Evolutionary conservation across 1,284 basidiomycete species (phyloP), one percentile per base, ranked within the genome.

Genomic region (Trichosporon ovoides): DNA sequence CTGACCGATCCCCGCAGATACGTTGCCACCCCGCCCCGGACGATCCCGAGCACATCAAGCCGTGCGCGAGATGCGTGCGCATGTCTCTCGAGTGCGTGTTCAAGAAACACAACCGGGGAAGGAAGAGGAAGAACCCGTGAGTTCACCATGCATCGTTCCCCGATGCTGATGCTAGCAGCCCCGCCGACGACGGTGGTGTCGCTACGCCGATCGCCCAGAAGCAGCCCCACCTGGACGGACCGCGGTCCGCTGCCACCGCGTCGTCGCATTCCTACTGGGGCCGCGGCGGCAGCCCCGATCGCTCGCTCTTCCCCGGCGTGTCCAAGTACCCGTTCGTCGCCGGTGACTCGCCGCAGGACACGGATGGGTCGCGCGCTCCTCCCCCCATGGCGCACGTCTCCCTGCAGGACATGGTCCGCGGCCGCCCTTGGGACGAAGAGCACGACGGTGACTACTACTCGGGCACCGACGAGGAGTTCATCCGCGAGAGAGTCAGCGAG

Each of bases 11-110:
- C 43, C n/a, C 28, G 7, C 46, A 70, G 68, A 70, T 70, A 19
- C 67, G 68, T 56, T 70, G 68, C 59, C 67, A 68, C 51, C 68
- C 68, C 16, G 63, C 65, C 16, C 58, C 65, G 19, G 66, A 70
- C 31, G 67, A 68, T 52, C 66, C 68, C n/a, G 60, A 66, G 2
- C 68, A 70, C 48, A 43, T 61, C 13, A 63, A 66, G 38, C 65
- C 66, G 10, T 70, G 68, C 49, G 63, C 62, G 11, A 57, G 68
- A 14, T 70, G 68, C 38, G 62, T 64, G 35, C 62, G 66, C 33
- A 70, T 67, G 66, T 61, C 61, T 6, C 61, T 70, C 13, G 56
- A 56, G 14, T 70, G 68, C 38, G 66, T 68, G 22, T 70, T 70
- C 60, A 63, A 65, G 43, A 68, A 70, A 55, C 68, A 70, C 58